phyloP scores from a whole-genome alignment of 163 green algal species.

The Scenedesmus sp. region DNA sequence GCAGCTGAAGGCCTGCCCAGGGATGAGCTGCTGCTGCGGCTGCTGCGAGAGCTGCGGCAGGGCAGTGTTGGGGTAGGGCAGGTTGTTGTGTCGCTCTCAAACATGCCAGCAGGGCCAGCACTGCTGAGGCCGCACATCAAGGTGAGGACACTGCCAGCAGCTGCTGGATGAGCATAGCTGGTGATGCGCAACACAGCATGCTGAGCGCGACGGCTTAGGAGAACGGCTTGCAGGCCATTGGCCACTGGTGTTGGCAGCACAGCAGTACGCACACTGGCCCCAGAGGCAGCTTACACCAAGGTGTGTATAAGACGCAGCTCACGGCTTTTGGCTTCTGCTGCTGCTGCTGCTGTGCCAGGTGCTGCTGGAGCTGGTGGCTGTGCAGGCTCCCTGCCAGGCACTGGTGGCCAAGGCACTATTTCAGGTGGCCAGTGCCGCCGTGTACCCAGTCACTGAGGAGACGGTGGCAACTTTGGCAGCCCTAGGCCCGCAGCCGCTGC shows the following conservation, averaged over 20 bases:
- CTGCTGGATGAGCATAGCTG: background rate
- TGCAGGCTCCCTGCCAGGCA: background rate
- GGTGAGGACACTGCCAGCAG: background rate
- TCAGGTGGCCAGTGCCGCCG: background rate
- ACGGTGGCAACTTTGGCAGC: background rate
- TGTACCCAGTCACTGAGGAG: background rate
- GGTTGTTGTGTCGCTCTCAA: background rate
- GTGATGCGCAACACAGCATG: background rate
- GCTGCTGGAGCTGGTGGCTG: slow-evolving; percentile 1
- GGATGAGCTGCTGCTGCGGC: background rate
- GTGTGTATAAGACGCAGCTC: too few relatives aligned
- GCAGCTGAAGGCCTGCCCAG: background rate
- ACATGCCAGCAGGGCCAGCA: background rate
- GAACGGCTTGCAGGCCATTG: too few relatives aligned
- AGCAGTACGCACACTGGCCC: background rate
- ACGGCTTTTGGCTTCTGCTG: background rate
- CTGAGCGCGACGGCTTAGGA: background rate
- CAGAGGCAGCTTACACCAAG: too few relatives aligned
- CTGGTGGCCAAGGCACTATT: background rate
- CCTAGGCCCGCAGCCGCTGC: background rate
- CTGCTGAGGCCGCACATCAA: background rate
- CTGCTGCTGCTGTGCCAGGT: background rate
- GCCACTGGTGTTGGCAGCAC: background rate
- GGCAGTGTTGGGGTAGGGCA: background rate
- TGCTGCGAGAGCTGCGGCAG: background rate